Percentiles rank a stretch among this genome's conserved stretches.
Conservation (phyloP, 768 basidiomycete species). For the Arthromyces matolae region DNA sequence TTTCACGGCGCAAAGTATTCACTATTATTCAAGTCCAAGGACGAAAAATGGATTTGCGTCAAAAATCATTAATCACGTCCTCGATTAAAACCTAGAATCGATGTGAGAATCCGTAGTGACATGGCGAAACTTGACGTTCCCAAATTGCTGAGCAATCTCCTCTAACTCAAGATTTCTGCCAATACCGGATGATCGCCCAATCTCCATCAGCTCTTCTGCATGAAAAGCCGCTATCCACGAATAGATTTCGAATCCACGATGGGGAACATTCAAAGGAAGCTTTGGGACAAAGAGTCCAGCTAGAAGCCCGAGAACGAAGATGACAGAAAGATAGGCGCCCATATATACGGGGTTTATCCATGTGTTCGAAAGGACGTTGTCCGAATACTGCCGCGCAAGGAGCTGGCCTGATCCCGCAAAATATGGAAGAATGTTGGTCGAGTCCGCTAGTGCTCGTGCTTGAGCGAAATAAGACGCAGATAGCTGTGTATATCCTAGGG, state of each 20-base stretch:
- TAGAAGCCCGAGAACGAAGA: slow-evolving; percentile 29
- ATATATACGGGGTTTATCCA: slow-evolving; percentile 22
- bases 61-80: no score
- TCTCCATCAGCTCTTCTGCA: slow-evolving; percentile 25
- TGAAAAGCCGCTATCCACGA: slow-evolving; percentile 30
- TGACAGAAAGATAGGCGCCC: slow-evolving; percentile 19
- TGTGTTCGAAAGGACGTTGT: slow-evolving; percentile 26
- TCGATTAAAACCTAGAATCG: no score
- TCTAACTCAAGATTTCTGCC: slow-evolving; percentile 26
- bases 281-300: slow-evolving; percentile 28
- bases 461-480: slow-evolving; percentile 29
- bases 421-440: slow-evolving; percentile 39
- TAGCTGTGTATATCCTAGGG: slow-evolving; percentile 36
- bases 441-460: slow-evolving; percentile 35
- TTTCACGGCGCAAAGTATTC: no score
- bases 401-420: slow-evolving; percentile 34
- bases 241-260: slow-evolving; percentile 27
- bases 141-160: slow-evolving; percentile 24
- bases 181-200: slow-evolving; percentile 17
- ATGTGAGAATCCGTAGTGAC: no score
- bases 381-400: slow-evolving; percentile 33
- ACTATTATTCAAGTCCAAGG: no score
- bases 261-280: slow-evolving; percentile 26
- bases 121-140: slow-evolving; percentile 27
- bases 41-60: no score